These are phyloP conservation scores for Irpex lacteus DNA, from an alignment of 1,284 basidiomycete genomes.

Conservation along the genomic window DNA sequence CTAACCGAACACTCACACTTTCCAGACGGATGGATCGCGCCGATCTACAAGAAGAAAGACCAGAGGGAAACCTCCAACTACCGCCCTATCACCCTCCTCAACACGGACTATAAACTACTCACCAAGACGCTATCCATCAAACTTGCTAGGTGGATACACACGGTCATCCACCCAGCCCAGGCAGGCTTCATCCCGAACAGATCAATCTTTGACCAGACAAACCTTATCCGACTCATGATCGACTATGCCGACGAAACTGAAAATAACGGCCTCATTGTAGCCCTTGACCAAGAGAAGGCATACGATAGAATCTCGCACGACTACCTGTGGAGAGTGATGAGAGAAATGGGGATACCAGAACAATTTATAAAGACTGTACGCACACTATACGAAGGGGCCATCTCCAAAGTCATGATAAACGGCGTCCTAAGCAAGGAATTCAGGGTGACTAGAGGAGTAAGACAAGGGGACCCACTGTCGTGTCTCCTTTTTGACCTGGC, in stretches of 20 bases:
- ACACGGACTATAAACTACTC: conserved; percentile 30
- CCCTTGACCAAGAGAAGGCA: conserved; percentile 33
- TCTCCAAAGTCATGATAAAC: too few species aligned
- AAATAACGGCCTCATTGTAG: conserved; percentile 23
- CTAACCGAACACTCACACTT: conserved; percentile 14
- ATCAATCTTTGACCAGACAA: conserved; percentile 23
- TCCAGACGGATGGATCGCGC: conserved; percentile 32
- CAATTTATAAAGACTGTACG: too few species aligned
- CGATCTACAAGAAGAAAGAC: conserved; percentile 33
- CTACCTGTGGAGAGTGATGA: conserved; percentile 28
- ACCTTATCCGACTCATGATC: conserved; percentile 21
- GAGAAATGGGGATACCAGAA: conserved; percentile 18
- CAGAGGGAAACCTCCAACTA: conserved; percentile 24
- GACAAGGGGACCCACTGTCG: conserved; percentile 33
- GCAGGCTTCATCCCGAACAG: conserved; percentile 29
- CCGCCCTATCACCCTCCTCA: conserved; percentile 31
- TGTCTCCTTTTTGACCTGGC: conserved; percentile 29
- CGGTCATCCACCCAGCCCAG: conserved; percentile 24
- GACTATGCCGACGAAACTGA: conserved; percentile 23
- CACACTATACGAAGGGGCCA: too few species aligned
- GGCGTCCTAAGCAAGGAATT: too few species aligned
- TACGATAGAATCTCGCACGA: conserved; percentile 30
- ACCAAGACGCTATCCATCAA: conserved; percentile 20
- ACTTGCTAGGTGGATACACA: conserved; percentile 13
- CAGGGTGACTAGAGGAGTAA: conserved; percentile 23